Percentiles rank a stretch among this genome's conserved stretches.
These are phyloP conservation scores for Globisporangium parvum DNA, from an alignment of 352 stramenopile species.

Conservation along the genomic window DNA sequence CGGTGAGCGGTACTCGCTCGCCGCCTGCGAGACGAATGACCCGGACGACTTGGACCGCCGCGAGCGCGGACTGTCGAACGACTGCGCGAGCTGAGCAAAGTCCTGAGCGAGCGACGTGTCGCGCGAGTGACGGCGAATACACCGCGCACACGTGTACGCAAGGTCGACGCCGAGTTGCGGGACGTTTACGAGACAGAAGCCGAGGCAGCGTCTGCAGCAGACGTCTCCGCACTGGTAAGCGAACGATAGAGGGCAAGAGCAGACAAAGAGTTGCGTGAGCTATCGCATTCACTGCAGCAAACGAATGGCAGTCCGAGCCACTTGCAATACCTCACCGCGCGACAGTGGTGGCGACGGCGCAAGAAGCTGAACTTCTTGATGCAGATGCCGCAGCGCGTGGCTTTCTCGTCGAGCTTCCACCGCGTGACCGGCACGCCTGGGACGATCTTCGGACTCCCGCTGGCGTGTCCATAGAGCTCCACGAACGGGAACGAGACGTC, in stretches of 20 bases:
- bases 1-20: slow-evolving; percentile 4
- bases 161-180: slow-evolving; percentile 55
- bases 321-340: too few relatives aligned
- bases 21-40: slow-evolving; percentile 5
- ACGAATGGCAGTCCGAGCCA: too few relatives aligned
- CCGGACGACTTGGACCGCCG: slow-evolving; percentile 6
- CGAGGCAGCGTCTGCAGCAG: slow-evolving; percentile 60
- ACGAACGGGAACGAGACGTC: slow-evolving; percentile 41
- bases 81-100: slow-evolving; percentile 31
- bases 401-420: slow-evolving; percentile 50
- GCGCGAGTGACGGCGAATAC: slow-evolving; percentile 45
- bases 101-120: slow-evolving; percentile 42
- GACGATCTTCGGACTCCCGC: slow-evolving; percentile 30
- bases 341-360: slow-evolving; percentile 61
- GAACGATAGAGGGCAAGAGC: slow-evolving; percentile 5
- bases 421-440: slow-evolving; percentile 36
- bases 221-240: slow-evolving; percentile 62
- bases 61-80: slow-evolving; percentile 26
- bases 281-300: not conserved
- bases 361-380: slow-evolving; percentile 61
- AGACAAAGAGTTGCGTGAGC: not conserved
- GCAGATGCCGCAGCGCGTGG: slow-evolving; percentile 49
- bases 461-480: slow-evolving; percentile 30
- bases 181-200: slow-evolving; percentile 65
- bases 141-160: slow-evolving; percentile 55